These are phyloP conservation scores for Viola pubescens DNA, from an alignment of 441 rosid species.

Conservation along the genomic window DNA sequence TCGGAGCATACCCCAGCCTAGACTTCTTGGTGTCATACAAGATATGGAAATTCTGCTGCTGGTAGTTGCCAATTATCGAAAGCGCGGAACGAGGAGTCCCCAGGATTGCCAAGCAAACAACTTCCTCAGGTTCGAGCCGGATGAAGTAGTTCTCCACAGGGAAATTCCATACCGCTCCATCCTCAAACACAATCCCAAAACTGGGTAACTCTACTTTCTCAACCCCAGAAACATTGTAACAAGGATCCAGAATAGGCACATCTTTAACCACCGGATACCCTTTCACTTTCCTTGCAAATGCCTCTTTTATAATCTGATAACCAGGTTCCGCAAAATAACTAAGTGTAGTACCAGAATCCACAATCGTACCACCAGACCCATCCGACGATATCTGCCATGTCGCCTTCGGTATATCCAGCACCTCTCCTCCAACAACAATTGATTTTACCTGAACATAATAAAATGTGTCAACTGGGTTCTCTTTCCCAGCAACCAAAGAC, in stretches of 20 bases:
- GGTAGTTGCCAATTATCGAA: constrained; percentile 85
- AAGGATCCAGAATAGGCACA: constrained; percentile 60
- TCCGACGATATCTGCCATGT: constrained; percentile 55
- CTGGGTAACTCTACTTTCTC: constrained; percentile 55
- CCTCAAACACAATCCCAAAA: constrained; percentile 56
- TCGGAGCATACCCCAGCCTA: constrained; percentile 77
- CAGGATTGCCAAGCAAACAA: constrained; percentile 72
- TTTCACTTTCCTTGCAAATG: constrained; percentile 49
- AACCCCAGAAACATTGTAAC: constrained; percentile 75
- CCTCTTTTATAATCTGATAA: constrained; percentile 53
- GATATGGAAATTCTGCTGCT: constrained; percentile 93
- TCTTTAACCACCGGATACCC: constrained; percentile 48
- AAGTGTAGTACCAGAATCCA: constrained; percentile 89
- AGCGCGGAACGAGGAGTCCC: constrained; percentile 72
- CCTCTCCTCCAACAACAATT: constrained; percentile 54
- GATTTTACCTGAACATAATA: constrained; percentile 77
- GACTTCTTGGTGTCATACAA: constrained; percentile 78
- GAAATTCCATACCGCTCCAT: constrained; percentile 88
- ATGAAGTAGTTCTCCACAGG: constrained; percentile 74
- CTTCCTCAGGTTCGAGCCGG: constrained; percentile 44
- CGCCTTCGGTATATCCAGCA: constrained; percentile 53
- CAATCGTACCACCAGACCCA: constrained; percentile 76
- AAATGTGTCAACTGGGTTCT: constrained; percentile 63
- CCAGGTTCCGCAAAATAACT: constrained; percentile 84
- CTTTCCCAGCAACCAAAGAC: constrained; percentile 49